phyloP scores from a whole-genome alignment of 164 flowering plant species.

The Umbilicus rupestris region DNA sequence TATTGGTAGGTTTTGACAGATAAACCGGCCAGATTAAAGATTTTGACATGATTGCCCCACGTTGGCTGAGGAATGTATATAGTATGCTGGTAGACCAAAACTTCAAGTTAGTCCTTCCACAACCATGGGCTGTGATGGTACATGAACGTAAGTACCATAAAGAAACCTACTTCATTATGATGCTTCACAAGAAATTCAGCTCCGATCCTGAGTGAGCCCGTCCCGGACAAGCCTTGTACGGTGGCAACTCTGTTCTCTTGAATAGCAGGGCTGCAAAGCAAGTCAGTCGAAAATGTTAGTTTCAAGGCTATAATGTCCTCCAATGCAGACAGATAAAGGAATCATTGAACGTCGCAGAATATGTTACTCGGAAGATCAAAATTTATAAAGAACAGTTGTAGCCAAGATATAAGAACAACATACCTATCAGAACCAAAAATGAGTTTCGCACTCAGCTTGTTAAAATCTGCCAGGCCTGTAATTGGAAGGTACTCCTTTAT shows the following conservation, averaged over 20 bases:
- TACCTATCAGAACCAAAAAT: slow-evolving; percentile 94
- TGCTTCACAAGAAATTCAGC: slow-evolving; percentile 85
- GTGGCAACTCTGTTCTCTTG: slow-evolving; percentile 77
- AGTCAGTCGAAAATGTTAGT: not conserved
- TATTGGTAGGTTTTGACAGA: slow-evolving; percentile 82
- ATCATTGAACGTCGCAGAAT: not conserved
- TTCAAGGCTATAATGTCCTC: not conserved
- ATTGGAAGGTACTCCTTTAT: slow-evolving; percentile 88
- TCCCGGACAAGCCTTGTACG: slow-evolving; percentile 88
- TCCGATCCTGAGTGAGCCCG: slow-evolving; percentile 95
- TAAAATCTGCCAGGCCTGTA: slow-evolving; percentile 81
- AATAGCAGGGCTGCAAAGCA: slow-evolving; percentile 65
- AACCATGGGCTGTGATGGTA: not conserved
- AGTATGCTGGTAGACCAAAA: slow-evolving; percentile 41
- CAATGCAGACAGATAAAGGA: not conserved
- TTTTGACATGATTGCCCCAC: slow-evolving; percentile 95
- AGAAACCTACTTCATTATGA: slow-evolving; percentile 54
- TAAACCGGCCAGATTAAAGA: slow-evolving; percentile 74
- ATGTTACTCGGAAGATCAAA: too few relatives aligned
- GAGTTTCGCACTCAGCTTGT: slow-evolving; percentile 89
- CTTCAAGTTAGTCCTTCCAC: not conserved
- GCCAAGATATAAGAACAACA: not conserved
- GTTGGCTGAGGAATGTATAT: slow-evolving; percentile 91
- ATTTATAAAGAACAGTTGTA: too few relatives aligned
- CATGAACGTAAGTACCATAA: not conserved